Conservation (phyloP, 2,329 filamentous ascomycete genomes). For the Microcyclosporella mali region DNA sequence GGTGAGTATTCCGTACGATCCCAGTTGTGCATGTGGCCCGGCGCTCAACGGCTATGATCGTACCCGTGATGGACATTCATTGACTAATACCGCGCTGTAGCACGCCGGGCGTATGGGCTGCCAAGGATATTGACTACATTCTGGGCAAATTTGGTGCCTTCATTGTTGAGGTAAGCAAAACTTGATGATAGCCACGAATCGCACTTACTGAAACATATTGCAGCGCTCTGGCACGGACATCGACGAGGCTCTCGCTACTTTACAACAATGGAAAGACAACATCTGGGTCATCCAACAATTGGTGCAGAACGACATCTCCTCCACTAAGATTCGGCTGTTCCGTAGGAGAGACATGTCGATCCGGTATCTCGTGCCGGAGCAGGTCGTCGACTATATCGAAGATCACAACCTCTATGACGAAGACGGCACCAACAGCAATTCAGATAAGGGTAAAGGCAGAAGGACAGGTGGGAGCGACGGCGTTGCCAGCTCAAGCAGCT, state of each 20-base stretch:
- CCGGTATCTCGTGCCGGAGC: constrained; percentile 66
- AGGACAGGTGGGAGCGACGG: constrained; percentile 29
- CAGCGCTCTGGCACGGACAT: constrained; percentile 81
- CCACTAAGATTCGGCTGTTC: constrained; percentile 75
- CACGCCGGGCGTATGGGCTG: constrained; percentile 64
- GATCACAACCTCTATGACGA: constrained; percentile 34
- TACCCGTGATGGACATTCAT: too few relatives aligned
- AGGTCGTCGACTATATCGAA: constrained; percentile 56
- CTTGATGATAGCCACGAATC: not conserved
- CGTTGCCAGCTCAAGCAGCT: constrained; percentile 12
- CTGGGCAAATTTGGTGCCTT: constrained; percentile 76
- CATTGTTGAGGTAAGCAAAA: constrained; percentile 51
- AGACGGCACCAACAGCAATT: constrained; percentile 27
- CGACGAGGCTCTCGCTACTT: constrained; percentile 74
- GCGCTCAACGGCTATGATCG: too few relatives aligned
- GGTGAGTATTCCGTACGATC: too few relatives aligned
- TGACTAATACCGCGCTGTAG: constrained; percentile 9
- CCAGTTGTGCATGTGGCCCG: too few relatives aligned
- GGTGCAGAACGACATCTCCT: constrained; percentile 79
- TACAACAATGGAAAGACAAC: constrained; percentile 78
- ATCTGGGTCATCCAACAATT: constrained; percentile 84
- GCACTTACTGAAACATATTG: constrained; percentile 55
- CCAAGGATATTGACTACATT: constrained; percentile 80
- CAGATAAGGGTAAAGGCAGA: constrained; percentile 26
- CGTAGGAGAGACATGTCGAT: constrained; percentile 75